Percentiles rank a stretch among this genome's conserved stretches.
Evolutionary conservation across 2,329 filamentous ascomycete species (phyloP).

Genomic region (Clathrospora elynae): DNA sequence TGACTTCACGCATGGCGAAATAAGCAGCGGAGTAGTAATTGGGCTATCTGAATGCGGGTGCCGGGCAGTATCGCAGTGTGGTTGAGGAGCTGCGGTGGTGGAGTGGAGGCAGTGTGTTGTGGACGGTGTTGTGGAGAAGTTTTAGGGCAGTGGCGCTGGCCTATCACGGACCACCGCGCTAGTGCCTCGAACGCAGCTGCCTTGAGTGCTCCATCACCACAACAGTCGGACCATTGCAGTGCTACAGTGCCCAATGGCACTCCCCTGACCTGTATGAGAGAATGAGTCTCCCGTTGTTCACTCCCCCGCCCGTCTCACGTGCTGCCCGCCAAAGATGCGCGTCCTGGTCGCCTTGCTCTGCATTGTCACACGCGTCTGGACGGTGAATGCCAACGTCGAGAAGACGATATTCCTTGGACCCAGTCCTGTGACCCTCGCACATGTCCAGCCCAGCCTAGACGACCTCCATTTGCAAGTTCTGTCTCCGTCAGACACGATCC

Average conservation of each 20-base stretch:
- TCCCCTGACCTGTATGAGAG: slow-evolving; percentile 23
- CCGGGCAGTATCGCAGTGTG: slow-evolving; percentile 24
- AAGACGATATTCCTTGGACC: slow-evolving; percentile 88
- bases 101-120: slow-evolving; percentile 27
- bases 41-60: slow-evolving; percentile 41
- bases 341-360: slow-evolving; percentile 37
- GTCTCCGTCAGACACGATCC: slow-evolving; percentile 57
- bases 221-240: slow-evolving; percentile 2
- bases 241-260: slow-evolving; percentile 17
- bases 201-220: slow-evolving; percentile 7
- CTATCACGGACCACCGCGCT: slow-evolving; percentile 18
- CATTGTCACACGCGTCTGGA: slow-evolving; percentile 42
- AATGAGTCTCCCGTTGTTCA: slow-evolving; percentile 2
- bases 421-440: slow-evolving; percentile 59
- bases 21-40: slow-evolving; percentile 32
- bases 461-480: slow-evolving; percentile 69
- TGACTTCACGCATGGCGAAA: slow-evolving; percentile 95
- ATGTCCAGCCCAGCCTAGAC: slow-evolving; percentile 61
- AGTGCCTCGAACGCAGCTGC: slow-evolving; percentile 13
- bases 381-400: slow-evolving; percentile 74
- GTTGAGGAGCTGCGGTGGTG: slow-evolving; percentile 27
- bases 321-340: slow-evolving; percentile 42
- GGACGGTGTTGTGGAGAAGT: slow-evolving; percentile 21
- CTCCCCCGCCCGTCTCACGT: background rate
- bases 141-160: slow-evolving; percentile 14